Evolutionary conservation across 352 stramenopile species (phyloP), one percentile per base, ranked within the genome.

Genomic region (Phytophthora syringae): DNA sequence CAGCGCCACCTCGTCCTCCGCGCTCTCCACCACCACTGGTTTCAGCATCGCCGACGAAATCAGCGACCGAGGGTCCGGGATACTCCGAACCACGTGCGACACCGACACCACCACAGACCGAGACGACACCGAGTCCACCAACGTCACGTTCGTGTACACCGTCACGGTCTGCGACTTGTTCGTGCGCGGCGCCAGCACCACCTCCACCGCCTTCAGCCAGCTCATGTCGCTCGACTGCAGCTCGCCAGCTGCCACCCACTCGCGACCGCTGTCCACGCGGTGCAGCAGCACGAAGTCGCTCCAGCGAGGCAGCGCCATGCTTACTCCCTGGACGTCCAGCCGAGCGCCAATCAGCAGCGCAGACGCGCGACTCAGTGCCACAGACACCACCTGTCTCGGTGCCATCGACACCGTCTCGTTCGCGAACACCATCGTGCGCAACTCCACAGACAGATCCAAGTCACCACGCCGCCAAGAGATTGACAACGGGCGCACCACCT

Each of bases 111-210:
- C n/a, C n/a, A n/a, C n/a, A n/a, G n/a, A n/a, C n/a, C n/a, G n/a
- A n/a, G n/a, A n/a, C n/a, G n/a, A n/a, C n/a, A n/a, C n/a, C n/a
- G n/a, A n/a, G n/a, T n/a, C n/a, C n/a, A n/a, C n/a, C n/a, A n/a
- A n/a, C n/a, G n/a, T n/a, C n/a, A n/a, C n/a, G n/a, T n/a, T n/a
- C n/a, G n/a, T n/a, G n/a, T n/a, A n/a, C n/a, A n/a, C n/a, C n/a
- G n/a, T n/a, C n/a, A 71, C 54, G 52, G 40, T 45, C 54, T 70
- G 48, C 20, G 64, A 52, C 53, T 63, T 62, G 37, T 24, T n/a
- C 18, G 56, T 56, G 27, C 58, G 49, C 48, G 68, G 70, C 2
- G 66, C 43, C 69, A 77, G 36, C 59, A 67, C 34, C 57, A 76
- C 62, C 30, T 67, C 55, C 20, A 47, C 36, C 16, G 39, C 52